Evolutionary conservation across 768 basidiomycete species (phyloP).

Genomic region (Lactarius pseudohatsudake): DNA sequence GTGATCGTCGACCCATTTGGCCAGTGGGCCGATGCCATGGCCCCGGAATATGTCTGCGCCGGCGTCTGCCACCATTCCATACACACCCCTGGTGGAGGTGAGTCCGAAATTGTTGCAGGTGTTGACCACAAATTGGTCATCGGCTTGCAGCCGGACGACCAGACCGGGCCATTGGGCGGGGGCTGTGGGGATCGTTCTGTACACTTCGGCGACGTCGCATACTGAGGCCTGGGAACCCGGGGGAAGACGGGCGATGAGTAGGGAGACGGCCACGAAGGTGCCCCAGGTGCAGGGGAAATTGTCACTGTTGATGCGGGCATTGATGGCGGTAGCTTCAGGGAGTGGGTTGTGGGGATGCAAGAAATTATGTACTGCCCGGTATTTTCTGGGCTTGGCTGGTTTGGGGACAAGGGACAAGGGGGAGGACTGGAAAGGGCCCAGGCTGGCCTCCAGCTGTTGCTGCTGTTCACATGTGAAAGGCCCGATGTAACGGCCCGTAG

Average conservation of each 20-base stretch:
- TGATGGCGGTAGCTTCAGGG: neutral
- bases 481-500: constrained; percentile 29
- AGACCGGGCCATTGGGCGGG: neutral
- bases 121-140: neutral
- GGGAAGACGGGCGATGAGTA: too few species aligned
- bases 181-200: neutral
- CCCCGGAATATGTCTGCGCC: constrained; percentile 20
- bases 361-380: constrained; percentile 41
- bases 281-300: neutral
- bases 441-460: constrained; percentile 30
- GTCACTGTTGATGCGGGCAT: neutral
- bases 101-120: too few species aligned
- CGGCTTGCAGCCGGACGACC: neutral
- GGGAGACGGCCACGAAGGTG: too few species aligned
- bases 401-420: constrained; percentile 36
- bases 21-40: neutral
- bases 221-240: too few species aligned
- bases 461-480: too few species aligned
- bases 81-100: too few species aligned
- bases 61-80: too few species aligned
- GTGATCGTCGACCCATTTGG: neutral
- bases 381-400: constrained; percentile 36
- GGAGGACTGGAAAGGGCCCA: constrained; percentile 40
- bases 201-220: neutral
- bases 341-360: constrained; percentile 32